phyloP scores from a whole-genome alignment of 202 grass and related monocot genomes.

The Carex arenaria region DNA sequence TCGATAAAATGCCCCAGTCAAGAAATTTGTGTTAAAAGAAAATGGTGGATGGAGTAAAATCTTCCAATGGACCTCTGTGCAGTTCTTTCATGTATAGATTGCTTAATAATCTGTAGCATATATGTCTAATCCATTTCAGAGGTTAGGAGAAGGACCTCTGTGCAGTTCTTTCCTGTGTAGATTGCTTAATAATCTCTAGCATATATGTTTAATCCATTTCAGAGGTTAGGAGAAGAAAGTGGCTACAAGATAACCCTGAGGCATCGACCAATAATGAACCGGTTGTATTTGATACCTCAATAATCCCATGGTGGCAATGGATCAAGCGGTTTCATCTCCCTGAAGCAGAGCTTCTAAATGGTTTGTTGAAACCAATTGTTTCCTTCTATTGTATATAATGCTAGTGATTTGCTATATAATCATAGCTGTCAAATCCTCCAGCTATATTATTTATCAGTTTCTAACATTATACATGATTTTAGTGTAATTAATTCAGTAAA shows the following conservation, averaged over 20 bases:
- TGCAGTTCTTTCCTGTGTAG: neutral
- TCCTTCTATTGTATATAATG: slow-evolving; percentile 7
- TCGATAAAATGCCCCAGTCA: neutral
- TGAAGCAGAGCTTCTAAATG: slow-evolving; percentile 93
- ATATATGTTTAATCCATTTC: slow-evolving; percentile 8
- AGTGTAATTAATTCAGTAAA: neutral
- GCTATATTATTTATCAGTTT: neutral
- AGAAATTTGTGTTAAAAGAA: neutral
- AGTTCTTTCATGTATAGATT: neutral
- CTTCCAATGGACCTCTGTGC: neutral
- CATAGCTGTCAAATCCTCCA: neutral
- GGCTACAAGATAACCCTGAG: slow-evolving; percentile 90
- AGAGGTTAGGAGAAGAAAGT: slow-evolving; percentile 95
- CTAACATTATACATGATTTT: neutral
- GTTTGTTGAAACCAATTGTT: slow-evolving; percentile 30
- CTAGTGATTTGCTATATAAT: neutral
- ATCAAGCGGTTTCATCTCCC: slow-evolving; percentile 86
- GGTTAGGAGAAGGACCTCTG: slow-evolving; percentile 59
- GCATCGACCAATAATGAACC: slow-evolving; percentile 51
- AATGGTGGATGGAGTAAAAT: neutral
- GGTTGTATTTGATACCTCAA: slow-evolving; percentile 68
- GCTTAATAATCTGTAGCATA: neutral
- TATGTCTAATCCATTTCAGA: slow-evolving; percentile 36
- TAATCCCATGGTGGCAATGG: slow-evolving; percentile 95
- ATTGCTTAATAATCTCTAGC: neutral